Evolutionary conservation across 148 eudicot species (phyloP), one percentile per base, ranked within the genome.

Genomic region (Rhododendron williamsianum): DNA sequence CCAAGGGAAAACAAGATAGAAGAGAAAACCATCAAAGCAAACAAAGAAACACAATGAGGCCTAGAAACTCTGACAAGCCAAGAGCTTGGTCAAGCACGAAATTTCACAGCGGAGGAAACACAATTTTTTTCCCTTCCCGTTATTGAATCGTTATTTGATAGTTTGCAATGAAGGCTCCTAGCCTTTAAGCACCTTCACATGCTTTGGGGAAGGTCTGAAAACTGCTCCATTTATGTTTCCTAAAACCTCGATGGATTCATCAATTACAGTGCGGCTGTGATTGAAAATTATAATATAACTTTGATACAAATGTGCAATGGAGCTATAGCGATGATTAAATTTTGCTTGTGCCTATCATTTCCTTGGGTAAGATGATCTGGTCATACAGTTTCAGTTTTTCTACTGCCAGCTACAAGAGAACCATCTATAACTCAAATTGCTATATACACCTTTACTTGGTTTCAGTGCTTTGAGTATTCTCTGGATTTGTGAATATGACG

Each of bases 281-380:
- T 77, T 41, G 33, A 11, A 23, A 45, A 43, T 38, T 41, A 45
- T 77, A 23, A 9, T 21, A 77, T 8, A 77, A 23, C 43, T 45
- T 21, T 43, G 25, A 76, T 18, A 45, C 52, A 77, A 3, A 8
- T 23, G 7, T 18, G 63, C 16, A 13, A 56, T 73, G 27, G 21
- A 2, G n/a, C 45, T 78, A 23, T 78, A 23, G 52, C 46, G 81
- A 78, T 78, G 81, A 43, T 23, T 78, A 21, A 45, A 11, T 23
- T 78, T 27, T 78, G 54, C 49, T 36, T 76, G 78, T 76, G 79
- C 25, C 79, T 19, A 46, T 78, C 49, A 19, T 76, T 76, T 76
- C 27, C 1, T 9, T 38, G 51, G 43, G 80, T 41, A 35, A 76
- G 46, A 19, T 76, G 21, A 76, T 41, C 45, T 74, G 23, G n/a